Percentiles rank a stretch among this genome's conserved stretches.
phyloP scores from a whole-genome alignment of 2,329 filamentous ascomycete genomes.

The Claviceps pazoutovae region DNA sequence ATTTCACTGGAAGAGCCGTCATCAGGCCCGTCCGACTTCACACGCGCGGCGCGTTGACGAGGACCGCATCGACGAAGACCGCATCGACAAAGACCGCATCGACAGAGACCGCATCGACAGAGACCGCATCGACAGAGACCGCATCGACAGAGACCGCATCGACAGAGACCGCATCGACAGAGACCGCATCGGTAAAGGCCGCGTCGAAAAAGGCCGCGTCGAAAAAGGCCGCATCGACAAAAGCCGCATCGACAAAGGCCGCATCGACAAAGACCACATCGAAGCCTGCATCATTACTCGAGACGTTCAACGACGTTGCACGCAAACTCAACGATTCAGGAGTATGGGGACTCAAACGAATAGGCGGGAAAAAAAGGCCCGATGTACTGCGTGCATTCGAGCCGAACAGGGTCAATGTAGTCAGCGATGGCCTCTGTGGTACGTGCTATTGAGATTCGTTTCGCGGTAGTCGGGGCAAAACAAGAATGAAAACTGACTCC shows the following conservation, averaged over 20 bases:
- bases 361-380: slow-evolving; percentile 7
- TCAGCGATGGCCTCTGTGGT: slow-evolving; percentile 37
- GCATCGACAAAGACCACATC: too few relatives aligned
- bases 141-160: too few relatives aligned
- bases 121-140: too few relatives aligned
- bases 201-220: too few relatives aligned
- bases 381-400: slow-evolving; percentile 10
- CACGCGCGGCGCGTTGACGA: slow-evolving; percentile 5
- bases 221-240: too few relatives aligned
- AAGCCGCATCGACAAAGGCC: too few relatives aligned
- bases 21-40: slow-evolving; percentile 2
- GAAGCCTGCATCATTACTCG: neutral
- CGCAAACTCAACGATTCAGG: slow-evolving; percentile 13
- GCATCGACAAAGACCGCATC: too few relatives aligned
- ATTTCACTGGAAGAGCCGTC: slow-evolving; percentile 4
- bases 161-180: too few relatives aligned
- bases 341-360: slow-evolving; percentile 12
- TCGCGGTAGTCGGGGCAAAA: neutral
- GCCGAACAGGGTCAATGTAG: slow-evolving; percentile 35
- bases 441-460: slow-evolving; percentile 8
- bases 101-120: too few relatives aligned
- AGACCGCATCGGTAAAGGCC: too few relatives aligned
- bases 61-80: neutral
- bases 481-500: neutral
- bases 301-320: slow-evolving; percentile 9